Evolutionary conservation across 202 grass and related monocot species (phyloP), one percentile per base, ranked within the genome.

Genomic region (Zoysia matrella): DNA sequence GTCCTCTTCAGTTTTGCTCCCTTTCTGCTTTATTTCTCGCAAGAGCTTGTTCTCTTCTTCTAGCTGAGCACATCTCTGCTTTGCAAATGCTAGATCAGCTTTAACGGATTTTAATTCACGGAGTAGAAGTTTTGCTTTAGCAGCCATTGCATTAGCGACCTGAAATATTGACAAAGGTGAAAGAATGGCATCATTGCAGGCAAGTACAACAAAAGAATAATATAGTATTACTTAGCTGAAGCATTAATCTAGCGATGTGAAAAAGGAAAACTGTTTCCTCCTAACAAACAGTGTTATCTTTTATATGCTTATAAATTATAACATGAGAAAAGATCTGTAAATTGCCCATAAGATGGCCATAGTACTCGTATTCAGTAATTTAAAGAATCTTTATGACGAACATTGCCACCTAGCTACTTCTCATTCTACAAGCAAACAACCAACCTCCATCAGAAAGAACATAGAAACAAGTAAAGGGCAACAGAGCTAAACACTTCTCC

Each of bases 111-210:
- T 91, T 60, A 91, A 64, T 87, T 94, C 88, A 73, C 86, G 80
- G 63, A 89, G 70, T 72, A 94, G 64, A 84, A 94, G 88, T 80
- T 89, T 94, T 80, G 86, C 80, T 86, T 94, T 94, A 76, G 88
- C 84, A 79, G 88, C 86, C 92, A 89, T 94, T 67, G 80, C 83
- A 91, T 91, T 94, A 72, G 88, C 86, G 84, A 87, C 88, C 92
- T 94, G 74, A 72, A 82, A 85, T 7, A 87, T 55, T 79, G 82
- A 66, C 15, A 69, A 44, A 8, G 8, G 15, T 1, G 41, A 15
- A 72, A 60, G 69, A 78, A 86, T 11, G 30, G 63, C 41, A 72
- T 65, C 69, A 83, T 48, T 67, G 58, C 30, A 36, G 30, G 30
- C 30, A 36, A 36, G 5, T 11, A 13, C 51, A 53, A 53, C 13